These are phyloP conservation scores for Neophaeococcomyces mojaviensis DNA, from an alignment of 2,329 filamentous ascomycete species.

Conservation along the genomic window DNA sequence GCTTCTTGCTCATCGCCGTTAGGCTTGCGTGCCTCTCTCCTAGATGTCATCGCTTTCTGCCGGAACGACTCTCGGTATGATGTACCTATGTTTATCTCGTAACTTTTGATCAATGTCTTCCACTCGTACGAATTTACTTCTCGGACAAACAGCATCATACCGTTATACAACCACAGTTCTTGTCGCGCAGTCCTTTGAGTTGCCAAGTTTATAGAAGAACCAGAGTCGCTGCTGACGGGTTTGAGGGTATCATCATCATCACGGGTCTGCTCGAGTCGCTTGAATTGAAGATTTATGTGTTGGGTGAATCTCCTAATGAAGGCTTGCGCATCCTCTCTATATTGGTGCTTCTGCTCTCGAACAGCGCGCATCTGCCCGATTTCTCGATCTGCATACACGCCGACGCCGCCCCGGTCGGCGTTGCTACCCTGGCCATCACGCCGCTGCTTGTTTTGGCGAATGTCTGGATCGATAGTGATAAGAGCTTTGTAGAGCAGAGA, in stretches of 20 bases:
- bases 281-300: conserved; percentile 76
- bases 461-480: conserved; percentile 81
- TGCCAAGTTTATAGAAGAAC: conserved; percentile 57
- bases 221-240: conserved; percentile 38
- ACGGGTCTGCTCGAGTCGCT: conserved; percentile 61
- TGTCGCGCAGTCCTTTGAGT: conserved; percentile 66
- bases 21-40: conserved; percentile 66
- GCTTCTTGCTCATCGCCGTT: conserved; percentile 72
- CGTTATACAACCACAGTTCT: conserved; percentile 78
- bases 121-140: conserved; percentile 78
- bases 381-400: conserved; percentile 65
- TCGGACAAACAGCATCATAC: conserved; percentile 77
- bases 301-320: conserved; percentile 75
- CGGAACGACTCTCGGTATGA: conserved; percentile 78
- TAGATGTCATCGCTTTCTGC: conserved; percentile 71
- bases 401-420: conserved; percentile 29
- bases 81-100: conserved; percentile 67
- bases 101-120: conserved; percentile 70
- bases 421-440: conserved; percentile 36
- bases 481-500: conserved; percentile 85
- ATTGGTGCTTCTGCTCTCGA: conserved; percentile 88
- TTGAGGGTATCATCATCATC: conserved; percentile 40
- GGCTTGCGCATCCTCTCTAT: conserved; percentile 63
- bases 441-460: conserved; percentile 51
- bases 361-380: conserved; percentile 82